A percentile compares a stretch with the other conserved stretches of the same genome.
Evolutionary conservation across 306 rosid genomes (phyloP).

Genomic region (Trifolium pratense): DNA sequence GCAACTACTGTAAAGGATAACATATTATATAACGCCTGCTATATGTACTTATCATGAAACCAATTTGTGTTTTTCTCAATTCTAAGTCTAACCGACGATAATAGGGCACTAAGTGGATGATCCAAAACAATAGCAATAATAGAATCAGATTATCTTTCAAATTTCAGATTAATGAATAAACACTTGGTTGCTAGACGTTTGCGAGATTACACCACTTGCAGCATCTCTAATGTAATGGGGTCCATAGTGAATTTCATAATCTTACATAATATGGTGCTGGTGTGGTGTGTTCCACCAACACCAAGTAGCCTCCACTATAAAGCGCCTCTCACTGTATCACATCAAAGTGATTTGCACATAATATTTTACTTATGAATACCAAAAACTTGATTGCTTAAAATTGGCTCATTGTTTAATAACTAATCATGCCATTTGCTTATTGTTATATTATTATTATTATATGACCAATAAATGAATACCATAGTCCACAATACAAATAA

Average conservation of each 20-base stretch:
- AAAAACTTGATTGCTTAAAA: not conserved
- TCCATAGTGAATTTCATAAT: not conserved
- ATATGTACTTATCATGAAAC: not conserved
- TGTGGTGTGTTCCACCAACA: not conserved
- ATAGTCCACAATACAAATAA: slow-evolving; percentile 37
- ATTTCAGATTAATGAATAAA: slow-evolving; percentile 6
- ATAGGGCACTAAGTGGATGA: not conserved
- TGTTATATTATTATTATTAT: not conserved
- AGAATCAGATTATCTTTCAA: not conserved
- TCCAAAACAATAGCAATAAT: slow-evolving; percentile 8
- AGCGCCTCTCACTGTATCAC: not conserved
- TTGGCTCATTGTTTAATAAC: not conserved
- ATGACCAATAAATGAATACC: slow-evolving; percentile 36
- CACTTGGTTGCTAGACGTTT: slow-evolving; percentile 31
- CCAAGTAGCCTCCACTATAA: not conserved
- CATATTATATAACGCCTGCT: not conserved
- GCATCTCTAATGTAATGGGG: slow-evolving; percentile 1
- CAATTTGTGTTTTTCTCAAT: not conserved
- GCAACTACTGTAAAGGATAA: not conserved
- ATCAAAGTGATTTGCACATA: not conserved
- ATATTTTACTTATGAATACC: too few species aligned
- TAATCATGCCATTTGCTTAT: not conserved
- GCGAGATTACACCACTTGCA: slow-evolving; percentile 14
- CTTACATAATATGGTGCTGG: not conserved
- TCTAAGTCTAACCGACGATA: not conserved